phyloP scores from a whole-genome alignment of 441 rosid genomes.

The Sinapis alba region DNA sequence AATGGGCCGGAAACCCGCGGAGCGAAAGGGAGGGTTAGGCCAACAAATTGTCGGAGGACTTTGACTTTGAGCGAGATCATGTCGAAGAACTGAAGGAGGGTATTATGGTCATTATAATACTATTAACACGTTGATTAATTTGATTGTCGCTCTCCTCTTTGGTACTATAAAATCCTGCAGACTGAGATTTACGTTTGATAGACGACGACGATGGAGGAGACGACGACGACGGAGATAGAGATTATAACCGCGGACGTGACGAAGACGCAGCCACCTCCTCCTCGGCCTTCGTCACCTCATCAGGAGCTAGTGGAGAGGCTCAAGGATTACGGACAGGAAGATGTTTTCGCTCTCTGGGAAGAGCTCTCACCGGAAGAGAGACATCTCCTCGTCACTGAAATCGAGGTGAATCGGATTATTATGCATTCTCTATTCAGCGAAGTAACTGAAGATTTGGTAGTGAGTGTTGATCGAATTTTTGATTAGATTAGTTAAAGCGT shows the following conservation, averaged over 20 bases:
- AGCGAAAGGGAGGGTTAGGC: not conserved
- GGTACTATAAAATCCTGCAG: not conserved
- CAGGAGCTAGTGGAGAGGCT: slow-evolving; percentile 84
- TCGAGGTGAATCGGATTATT: slow-evolving; percentile 60
- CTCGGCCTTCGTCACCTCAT: slow-evolving; percentile 49
- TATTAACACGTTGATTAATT: slow-evolving; percentile 34
- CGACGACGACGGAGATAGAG: slow-evolving; percentile 41
- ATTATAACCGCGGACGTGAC: slow-evolving; percentile 15
- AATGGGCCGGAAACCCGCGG: not conserved
- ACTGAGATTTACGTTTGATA: slow-evolving; percentile 21
- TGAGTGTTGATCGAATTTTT: not conserved
- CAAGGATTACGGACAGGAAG: slow-evolving; percentile 96
- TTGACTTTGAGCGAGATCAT: not conserved
- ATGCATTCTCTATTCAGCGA: slow-evolving; percentile 2
- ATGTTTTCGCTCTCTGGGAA: slow-evolving; percentile 82
- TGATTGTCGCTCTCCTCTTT: slow-evolving; percentile 50
- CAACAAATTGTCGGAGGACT: slow-evolving; percentile 11
- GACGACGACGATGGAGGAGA: slow-evolving; percentile 44
- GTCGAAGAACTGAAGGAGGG: slow-evolving; percentile 17
- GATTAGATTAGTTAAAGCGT: not conserved
- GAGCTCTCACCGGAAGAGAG: slow-evolving; percentile 88
- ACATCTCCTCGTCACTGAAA: slow-evolving; percentile 69
- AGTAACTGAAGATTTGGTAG: not conserved
- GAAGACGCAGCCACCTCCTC: not conserved
- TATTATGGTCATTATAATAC: slow-evolving; percentile 28